These are phyloP conservation scores for Dactylellina cionopaga DNA, from an alignment of 2,329 filamentous ascomycete genomes.

Conservation along the genomic window DNA sequence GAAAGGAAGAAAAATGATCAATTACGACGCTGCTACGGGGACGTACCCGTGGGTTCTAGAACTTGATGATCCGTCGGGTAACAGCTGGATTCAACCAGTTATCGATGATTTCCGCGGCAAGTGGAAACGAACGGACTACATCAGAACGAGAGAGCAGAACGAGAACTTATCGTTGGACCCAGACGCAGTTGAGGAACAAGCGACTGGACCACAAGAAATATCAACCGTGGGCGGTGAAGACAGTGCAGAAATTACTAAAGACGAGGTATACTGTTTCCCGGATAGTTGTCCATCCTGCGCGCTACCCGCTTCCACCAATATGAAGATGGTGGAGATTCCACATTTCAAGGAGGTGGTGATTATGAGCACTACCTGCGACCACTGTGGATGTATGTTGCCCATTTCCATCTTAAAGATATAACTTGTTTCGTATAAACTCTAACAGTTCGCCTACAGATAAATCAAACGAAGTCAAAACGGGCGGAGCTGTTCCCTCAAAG, in stretches of 20 bases:
- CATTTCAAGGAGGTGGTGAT: constrained; percentile 97
- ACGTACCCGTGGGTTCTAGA: constrained; percentile 85
- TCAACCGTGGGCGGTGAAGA: constrained; percentile 55
- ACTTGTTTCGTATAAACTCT: constrained; percentile 2
- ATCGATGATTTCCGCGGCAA: constrained; percentile 82
- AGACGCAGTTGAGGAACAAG: constrained; percentile 60
- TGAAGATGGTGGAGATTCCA: constrained; percentile 98
- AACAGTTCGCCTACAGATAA: constrained; percentile 66
- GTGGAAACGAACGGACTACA: constrained; percentile 86
- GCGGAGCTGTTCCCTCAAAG: constrained; percentile 86
- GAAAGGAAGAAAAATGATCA: constrained; percentile 79
- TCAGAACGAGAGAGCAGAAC: constrained; percentile 85
- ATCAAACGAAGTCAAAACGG: constrained; percentile 97
- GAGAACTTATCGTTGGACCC: constrained; percentile 78
- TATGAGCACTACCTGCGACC: constrained; percentile 91
- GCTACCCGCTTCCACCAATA: constrained; percentile 86
- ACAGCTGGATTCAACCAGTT: constrained; percentile 94
- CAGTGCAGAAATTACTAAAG: constrained; percentile 76
- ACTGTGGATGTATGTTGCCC: constrained; percentile 74
- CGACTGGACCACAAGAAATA: constrained; percentile 58
- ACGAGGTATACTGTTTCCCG: constrained; percentile 92
- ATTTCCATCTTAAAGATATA: constrained; percentile 31
- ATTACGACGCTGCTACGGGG: constrained; percentile 60
- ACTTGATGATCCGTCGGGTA: constrained; percentile 90
- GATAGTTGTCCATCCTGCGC: constrained; percentile 91